A percentile compares a stretch with the other conserved stretches of the same genome.
These are phyloP conservation scores for Polychytrium aggregatum DNA, from an alignment of 192 early-diverging fungal species.

Conservation along the genomic window DNA sequence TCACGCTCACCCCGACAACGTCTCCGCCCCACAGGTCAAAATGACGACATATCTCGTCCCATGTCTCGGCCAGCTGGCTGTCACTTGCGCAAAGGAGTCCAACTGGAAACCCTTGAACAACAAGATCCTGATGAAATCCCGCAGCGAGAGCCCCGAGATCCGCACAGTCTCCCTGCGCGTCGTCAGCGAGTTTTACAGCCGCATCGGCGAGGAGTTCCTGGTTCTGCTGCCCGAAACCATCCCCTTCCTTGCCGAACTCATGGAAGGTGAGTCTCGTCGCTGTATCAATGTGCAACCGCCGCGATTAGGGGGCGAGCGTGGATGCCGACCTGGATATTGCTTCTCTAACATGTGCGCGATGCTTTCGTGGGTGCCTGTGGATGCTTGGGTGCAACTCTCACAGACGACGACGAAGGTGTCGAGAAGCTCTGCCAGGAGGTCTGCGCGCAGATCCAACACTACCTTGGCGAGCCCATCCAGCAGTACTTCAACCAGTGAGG, in stretches of 20 bases:
- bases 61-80: slow-evolving; percentile 68
- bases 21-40: background rate
- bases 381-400: background rate
- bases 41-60: slow-evolving; percentile 47
- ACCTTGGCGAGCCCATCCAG: slow-evolving; percentile 81
- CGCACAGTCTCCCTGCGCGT: slow-evolving; percentile 59
- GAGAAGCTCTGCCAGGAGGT: slow-evolving; percentile 72
- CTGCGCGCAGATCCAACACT: slow-evolving; percentile 73
- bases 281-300: too few relatives aligned
- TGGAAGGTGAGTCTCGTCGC: slow-evolving; percentile 56
- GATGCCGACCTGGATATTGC: slow-evolving; percentile 1
- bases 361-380: too few relatives aligned
- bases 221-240: slow-evolving; percentile 88
- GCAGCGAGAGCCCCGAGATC: slow-evolving; percentile 49
- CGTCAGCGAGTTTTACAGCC: slow-evolving; percentile 71
- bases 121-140: slow-evolving; percentile 62
- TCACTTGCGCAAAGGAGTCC: slow-evolving; percentile 61
- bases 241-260: slow-evolving; percentile 83
- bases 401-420: slow-evolving; percentile 71
- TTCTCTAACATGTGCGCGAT: background rate
- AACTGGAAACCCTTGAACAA: slow-evolving; percentile 85
- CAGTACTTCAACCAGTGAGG: slow-evolving; percentile 57
- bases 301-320: too few relatives aligned
- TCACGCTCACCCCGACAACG: background rate
- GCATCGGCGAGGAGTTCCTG: slow-evolving; percentile 88